phyloP scores from a whole-genome alignment of 1,139 yeast species.

The Geotrichum siamense region DNA sequence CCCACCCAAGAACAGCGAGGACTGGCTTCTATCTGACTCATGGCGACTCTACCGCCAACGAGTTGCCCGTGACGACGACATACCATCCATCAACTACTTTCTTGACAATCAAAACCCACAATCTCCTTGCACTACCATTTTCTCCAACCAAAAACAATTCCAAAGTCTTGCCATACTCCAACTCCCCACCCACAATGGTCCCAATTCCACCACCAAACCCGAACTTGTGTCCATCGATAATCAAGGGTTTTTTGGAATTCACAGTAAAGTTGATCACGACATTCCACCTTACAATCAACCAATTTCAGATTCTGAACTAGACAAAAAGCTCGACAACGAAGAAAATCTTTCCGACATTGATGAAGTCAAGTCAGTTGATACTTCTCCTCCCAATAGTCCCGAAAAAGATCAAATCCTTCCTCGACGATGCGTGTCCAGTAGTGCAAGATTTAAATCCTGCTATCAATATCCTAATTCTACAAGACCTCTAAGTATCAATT shows the following conservation, averaged over 20 bases:
- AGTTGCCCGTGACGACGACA: slow-evolving; percentile 26
- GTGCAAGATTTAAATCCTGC: slow-evolving; percentile 1
- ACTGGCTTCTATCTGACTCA: slow-evolving; percentile 29
- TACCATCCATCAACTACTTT: slow-evolving; percentile 27
- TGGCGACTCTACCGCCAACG: slow-evolving; percentile 33
- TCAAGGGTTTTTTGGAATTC: slow-evolving; percentile 30
- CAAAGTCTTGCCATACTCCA: slow-evolving; percentile 22
- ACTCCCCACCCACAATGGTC: slow-evolving; percentile 4
- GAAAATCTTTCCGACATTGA: background rate
- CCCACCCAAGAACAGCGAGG: slow-evolving; percentile 3
- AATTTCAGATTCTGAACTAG: slow-evolving; percentile 1
- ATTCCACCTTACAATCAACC: no score
- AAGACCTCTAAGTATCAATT: background rate
- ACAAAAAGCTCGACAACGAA: background rate
- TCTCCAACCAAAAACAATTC: slow-evolving; percentile 31
- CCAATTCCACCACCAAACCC: slow-evolving; percentile 4
- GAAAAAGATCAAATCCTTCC: background rate
- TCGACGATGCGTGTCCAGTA: background rate
- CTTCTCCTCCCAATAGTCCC: slow-evolving; percentile 2
- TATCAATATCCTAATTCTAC: background rate
- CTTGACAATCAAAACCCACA: slow-evolving; percentile 23
- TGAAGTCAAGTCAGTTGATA: background rate
- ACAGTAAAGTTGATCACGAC: slow-evolving; percentile 18
- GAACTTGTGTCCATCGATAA: slow-evolving; percentile 26
- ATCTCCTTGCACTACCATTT: slow-evolving; percentile 27